Percentiles rank a stretch among this genome's conserved stretches.
These are phyloP conservation scores for Lathyrus aphaca DNA, from an alignment of 306 rosid species.

Conservation along the genomic window DNA sequence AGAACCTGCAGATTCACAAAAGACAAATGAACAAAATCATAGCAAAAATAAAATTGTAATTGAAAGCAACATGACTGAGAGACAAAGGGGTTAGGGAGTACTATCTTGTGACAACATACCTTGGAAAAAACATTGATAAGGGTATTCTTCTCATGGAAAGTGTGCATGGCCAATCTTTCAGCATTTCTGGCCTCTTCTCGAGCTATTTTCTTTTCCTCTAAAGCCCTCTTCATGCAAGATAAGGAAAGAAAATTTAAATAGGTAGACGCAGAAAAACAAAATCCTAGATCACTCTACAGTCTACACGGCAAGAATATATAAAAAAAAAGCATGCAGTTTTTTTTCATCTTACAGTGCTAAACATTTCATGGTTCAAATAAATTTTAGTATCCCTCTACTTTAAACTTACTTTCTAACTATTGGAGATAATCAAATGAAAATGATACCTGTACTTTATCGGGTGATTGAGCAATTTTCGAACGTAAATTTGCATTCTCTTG, in stretches of 20 bases:
- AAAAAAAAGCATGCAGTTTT: conserved; percentile 25
- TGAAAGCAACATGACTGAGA: too few species aligned
- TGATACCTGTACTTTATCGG: conserved; percentile 85
- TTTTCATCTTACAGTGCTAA: conserved; percentile 2
- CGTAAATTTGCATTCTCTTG: conserved; percentile 82
- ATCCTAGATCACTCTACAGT: conserved; percentile 3
- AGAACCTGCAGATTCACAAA: too few species aligned
- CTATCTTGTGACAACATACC: conserved; percentile 54
- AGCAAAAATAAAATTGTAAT: too few species aligned
- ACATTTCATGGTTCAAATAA: neutral
- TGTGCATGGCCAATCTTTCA: conserved; percentile 78
- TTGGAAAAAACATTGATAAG: conserved; percentile 69
- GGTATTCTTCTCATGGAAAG: conserved; percentile 68
- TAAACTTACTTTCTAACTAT: conserved; percentile 2
- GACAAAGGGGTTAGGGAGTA: too few species aligned
- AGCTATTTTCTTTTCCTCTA: conserved; percentile 75
- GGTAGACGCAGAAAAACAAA: conserved; percentile 26
- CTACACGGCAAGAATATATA: conserved; percentile 17
- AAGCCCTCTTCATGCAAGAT: conserved; percentile 64
- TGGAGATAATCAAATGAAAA: neutral
- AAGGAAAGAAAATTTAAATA: conserved; percentile 25
- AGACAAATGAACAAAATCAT: too few species aligned
- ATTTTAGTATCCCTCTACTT: neutral
- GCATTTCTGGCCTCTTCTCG: conserved; percentile 75
- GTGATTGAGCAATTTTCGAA: conserved; percentile 81